Evolutionary conservation across 2,329 filamentous ascomycete genomes (phyloP), one percentile per base, ranked within the genome.

Genomic region (Xylaria arbuscula): DNA sequence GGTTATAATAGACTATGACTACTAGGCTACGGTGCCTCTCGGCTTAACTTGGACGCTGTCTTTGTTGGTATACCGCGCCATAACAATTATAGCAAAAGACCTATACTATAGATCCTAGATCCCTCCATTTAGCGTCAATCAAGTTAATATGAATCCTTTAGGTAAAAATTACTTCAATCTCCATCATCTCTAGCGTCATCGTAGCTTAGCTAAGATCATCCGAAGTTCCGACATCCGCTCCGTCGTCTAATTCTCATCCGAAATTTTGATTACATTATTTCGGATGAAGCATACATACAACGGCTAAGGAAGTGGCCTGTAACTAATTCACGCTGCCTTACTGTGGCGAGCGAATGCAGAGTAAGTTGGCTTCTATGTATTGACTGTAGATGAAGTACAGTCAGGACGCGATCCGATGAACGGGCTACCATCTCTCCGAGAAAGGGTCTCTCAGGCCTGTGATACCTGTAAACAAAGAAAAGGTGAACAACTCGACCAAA

Each of bases 391-490:
- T 32, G 3, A 13, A 70, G 11, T 22, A 9, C 10, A 48, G 19
- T 22, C 8, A 47, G n/a, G n/a, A n/a, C 70, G 70, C 67, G 66
- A 48, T 61, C 62, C 17, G 65, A 53, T 56, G 5, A 72, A 72
- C 62, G 54, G 58, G 45, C 42, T 70, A 63, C 55, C 61, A 34
- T 72, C 66, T 57, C 40, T 70, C 36, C 78, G 79, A 51, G 72
- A 73, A 15, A 85, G 85, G 68, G 83, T 86, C 51, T 79, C 83
- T 65, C 86, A 86, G 69, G 86, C 86, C 51, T 87, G 86, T 75
- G 85, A 87, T 70, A 81, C 81, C 2, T 87, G 85, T 79, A 87
- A 87, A 72, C 80, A 82, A 11, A 82, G 84, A 63, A 87, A 87
- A 80, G 80, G 77, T 78, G 66, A 64, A 48, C 62, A 42, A 15